Evolutionary conservation across 129 eudicot genomes (phyloP).

Genomic region (Artemisia tridentata): DNA sequence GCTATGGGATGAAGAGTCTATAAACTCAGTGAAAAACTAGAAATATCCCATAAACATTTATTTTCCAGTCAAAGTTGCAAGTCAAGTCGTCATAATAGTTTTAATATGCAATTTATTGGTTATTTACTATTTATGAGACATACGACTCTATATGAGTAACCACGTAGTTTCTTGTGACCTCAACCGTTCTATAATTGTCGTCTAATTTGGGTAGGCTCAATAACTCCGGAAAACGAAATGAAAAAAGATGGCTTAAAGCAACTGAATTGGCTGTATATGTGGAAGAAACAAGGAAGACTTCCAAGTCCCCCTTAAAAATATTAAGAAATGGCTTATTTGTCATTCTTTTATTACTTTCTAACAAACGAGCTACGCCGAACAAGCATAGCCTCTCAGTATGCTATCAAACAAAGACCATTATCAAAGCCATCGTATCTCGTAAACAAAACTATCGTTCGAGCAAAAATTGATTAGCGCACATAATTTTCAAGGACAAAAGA

Average conservation of each 20-base stretch:
- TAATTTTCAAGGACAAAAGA: background rate
- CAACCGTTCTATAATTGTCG: background rate
- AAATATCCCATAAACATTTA: background rate
- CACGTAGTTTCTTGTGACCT: background rate
- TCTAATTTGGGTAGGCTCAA: constrained; percentile 15
- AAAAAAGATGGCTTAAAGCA: constrained; percentile 16
- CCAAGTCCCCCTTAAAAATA: background rate
- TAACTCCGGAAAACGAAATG: constrained; percentile 15
- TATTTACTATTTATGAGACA: background rate
- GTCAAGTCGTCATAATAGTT: background rate
- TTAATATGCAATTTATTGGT: background rate
- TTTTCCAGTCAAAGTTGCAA: background rate
- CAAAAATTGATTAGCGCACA: background rate
- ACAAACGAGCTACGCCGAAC: too few relatives aligned
- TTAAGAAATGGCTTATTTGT: background rate
- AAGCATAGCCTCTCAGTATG: background rate
- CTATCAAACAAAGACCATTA: background rate
- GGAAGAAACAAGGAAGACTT: constrained; percentile 10
- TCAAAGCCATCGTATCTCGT: too few relatives aligned
- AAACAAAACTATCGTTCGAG: too few relatives aligned
- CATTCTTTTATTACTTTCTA: background rate
- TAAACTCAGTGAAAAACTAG: background rate
- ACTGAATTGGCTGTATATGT: constrained; percentile 8
- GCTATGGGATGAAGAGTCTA: background rate
- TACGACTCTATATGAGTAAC: background rate